Evolutionary conservation across 805 yeast species (phyloP).

Genomic region (Spencermartinsiella europaea): DNA sequence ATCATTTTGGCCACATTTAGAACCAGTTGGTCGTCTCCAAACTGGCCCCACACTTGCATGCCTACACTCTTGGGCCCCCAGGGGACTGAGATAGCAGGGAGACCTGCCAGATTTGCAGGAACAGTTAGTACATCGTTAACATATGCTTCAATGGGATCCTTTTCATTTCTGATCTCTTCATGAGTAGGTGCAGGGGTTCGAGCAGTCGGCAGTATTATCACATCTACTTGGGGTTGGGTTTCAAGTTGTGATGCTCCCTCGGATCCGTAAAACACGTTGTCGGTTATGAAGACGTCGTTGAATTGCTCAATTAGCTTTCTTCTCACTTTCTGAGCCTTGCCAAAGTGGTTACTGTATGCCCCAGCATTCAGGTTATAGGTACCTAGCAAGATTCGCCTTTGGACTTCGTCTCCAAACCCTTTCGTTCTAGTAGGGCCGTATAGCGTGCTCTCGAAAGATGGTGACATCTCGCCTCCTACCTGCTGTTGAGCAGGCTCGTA

Average conservation of each 20-base stretch:
- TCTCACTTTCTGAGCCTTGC: constrained; percentile 69
- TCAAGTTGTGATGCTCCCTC: constrained; percentile 26
- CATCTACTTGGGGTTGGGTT: constrained; percentile 43
- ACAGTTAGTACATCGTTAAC: constrained; percentile 81
- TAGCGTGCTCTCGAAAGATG: constrained; percentile 35
- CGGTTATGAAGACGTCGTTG: constrained; percentile 52
- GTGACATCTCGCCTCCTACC: not conserved
- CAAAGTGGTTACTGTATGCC: constrained; percentile 64
- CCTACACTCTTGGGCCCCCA: constrained; percentile 46
- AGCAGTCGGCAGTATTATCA: constrained; percentile 71
- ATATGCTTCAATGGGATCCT: constrained; percentile 54
- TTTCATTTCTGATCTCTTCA: constrained; percentile 36
- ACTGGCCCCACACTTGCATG: constrained; percentile 80
- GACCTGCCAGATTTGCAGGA: constrained; percentile 87
- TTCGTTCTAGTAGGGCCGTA: constrained; percentile 54
- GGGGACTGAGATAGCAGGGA: constrained; percentile 83
- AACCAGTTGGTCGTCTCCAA: constrained; percentile 68
- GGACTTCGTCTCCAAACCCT: constrained; percentile 79
- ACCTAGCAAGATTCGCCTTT: constrained; percentile 77
- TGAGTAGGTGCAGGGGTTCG: constrained; percentile 51
- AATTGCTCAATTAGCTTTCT: constrained; percentile 58
- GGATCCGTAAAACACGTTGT: constrained; percentile 37
- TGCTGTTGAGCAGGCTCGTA: constrained; percentile 18
- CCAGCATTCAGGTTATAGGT: constrained; percentile 79
- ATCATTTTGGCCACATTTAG: constrained; percentile 38